Evolutionary conservation across 352 stramenopile genomes (phyloP).

Genomic region (Pythium oligandrum): DNA sequence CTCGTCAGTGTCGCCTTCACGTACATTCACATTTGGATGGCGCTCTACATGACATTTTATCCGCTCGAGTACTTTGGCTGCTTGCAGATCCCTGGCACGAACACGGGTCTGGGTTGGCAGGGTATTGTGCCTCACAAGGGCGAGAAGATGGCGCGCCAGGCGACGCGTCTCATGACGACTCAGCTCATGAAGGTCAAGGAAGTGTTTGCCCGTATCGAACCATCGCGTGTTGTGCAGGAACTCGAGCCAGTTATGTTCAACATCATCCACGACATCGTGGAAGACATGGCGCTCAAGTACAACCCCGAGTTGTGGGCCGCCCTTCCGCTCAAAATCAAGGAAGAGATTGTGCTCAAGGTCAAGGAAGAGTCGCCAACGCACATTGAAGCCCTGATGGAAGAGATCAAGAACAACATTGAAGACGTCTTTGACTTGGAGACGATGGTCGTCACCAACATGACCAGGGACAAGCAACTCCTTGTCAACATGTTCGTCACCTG

Average conservation of each 20-base stretch:
- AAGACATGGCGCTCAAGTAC: conserved; percentile 89
- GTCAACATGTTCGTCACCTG: conserved; percentile 95
- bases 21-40: conserved; percentile 95
- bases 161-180: conserved; percentile 91
- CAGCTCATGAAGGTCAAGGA: conserved; percentile 92
- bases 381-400: conserved; percentile 92
- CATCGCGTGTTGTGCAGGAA: conserved; percentile 85
- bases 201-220: conserved; percentile 91
- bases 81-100: conserved; percentile 79
- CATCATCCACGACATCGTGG: conserved; percentile 84
- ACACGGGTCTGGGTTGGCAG: conserved; percentile 95
- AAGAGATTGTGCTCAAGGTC: conserved; percentile 92
- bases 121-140: conserved; percentile 97
- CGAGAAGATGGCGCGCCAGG: conserved; percentile 95
- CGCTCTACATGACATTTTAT: conserved; percentile 98
- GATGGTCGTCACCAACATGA: conserved; percentile 94
- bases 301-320: conserved; percentile 81
- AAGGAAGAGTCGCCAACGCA: conserved; percentile 91
- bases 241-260: conserved; percentile 91
- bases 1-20: conserved; percentile 89
- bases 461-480: conserved; percentile 92
- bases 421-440: conserved; percentile 95
- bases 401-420: conserved; percentile 94
- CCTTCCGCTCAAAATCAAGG: conserved; percentile 74
- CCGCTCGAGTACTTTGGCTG: conserved; percentile 92